Base-by-base conservation (phyloP, 148 eudicot species). In the Pharnaceum exiguum region DNA sequence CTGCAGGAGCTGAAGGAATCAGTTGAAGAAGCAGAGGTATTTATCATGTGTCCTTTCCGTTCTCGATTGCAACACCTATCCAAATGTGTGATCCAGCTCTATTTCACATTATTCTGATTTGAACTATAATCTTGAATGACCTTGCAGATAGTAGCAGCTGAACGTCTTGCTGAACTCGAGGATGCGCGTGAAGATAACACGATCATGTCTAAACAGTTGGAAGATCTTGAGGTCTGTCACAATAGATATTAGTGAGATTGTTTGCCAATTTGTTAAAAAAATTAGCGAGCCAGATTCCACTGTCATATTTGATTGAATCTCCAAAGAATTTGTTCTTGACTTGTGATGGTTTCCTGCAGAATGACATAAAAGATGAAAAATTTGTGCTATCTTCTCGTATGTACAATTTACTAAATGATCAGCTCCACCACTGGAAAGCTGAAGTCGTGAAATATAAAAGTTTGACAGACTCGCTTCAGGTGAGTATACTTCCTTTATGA, bases 81-180 rank as follows among this genome's bases (percentile, higher is more conserved):
- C 43, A 55, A 35, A 13, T 18, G 5, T 27, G n/a, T n/a, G n/a
- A n/a, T n/a, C n/a, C n/a, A n/a, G n/a, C n/a, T n/a, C n/a, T n/a
- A n/a, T 32, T 16, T 22, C 13, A 46, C 42, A 25, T 7, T 6
- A 15, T 32, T 17, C 19, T 24, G 15, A 18, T 18, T 23, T 29
- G 22, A 42, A 15, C 32, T 50, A 52, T 63, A 50, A 55, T 54
- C 16, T 42, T 59, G 37, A 46, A 59, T 32, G 48, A 18, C 66
- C 35, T 19, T 76, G 71, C 70, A 93, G 99, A 79, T 89, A 61
- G 71, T 93, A 69, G 95, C 95, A 27, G 85, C 73, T 62, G 95
- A 89, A 65, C 95, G 99, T 51, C 82, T 83, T 60, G 62, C 79
- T 46, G 99, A 93, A 81, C 91, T 93, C 71, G 79, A 89, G 81